These are phyloP conservation scores for Microdochium paspali DNA, from an alignment of 2,329 filamentous ascomycete species.

Conservation along the genomic window DNA sequence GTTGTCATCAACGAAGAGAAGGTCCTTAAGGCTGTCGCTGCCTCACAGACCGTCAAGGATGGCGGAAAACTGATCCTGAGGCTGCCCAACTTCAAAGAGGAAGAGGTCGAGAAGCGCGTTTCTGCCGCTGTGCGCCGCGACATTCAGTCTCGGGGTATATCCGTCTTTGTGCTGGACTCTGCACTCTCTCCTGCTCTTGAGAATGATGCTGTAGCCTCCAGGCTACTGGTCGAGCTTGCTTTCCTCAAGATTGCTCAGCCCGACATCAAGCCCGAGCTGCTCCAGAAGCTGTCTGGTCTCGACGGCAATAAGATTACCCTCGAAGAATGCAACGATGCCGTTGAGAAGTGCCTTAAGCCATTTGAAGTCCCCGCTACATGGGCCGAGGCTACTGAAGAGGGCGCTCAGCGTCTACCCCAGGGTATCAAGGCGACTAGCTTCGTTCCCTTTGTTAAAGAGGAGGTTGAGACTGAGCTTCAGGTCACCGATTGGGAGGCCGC, in stretches of 20 bases:
- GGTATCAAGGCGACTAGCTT: conserved; percentile 76
- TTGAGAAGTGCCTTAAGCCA: conserved; percentile 62
- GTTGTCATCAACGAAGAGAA: conserved; percentile 71
- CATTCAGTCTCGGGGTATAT: conserved; percentile 58
- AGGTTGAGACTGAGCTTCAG: conserved; percentile 54
- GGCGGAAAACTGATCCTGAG: conserved; percentile 68
- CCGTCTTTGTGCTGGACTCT: conserved; percentile 69
- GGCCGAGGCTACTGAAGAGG: conserved; percentile 59
- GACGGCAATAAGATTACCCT: conserved; percentile 41
- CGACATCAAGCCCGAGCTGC: conserved; percentile 48
- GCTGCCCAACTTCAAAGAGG: conserved; percentile 71
- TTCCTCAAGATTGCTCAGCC: conserved; percentile 73
- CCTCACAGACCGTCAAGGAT: conserved; percentile 60
- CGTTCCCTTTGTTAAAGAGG: conserved; percentile 65
- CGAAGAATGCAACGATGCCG: conserved; percentile 52
- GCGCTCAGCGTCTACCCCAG: conserved; percentile 42
- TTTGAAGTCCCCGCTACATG: conserved; percentile 73
- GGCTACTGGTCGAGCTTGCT: conserved; percentile 66
- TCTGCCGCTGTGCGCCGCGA: conserved; percentile 60
- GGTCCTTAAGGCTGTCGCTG: conserved; percentile 68
- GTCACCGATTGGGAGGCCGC: conserved; percentile 73
- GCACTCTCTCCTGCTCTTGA: conserved; percentile 58
- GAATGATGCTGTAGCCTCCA: conserved; percentile 50
- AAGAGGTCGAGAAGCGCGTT: conserved; percentile 83
- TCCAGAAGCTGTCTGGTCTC: conserved; percentile 56